Evolutionary conservation across 2,329 filamentous ascomycete genomes (phyloP).

Genomic region (Fusarium pseudocircinatum): DNA sequence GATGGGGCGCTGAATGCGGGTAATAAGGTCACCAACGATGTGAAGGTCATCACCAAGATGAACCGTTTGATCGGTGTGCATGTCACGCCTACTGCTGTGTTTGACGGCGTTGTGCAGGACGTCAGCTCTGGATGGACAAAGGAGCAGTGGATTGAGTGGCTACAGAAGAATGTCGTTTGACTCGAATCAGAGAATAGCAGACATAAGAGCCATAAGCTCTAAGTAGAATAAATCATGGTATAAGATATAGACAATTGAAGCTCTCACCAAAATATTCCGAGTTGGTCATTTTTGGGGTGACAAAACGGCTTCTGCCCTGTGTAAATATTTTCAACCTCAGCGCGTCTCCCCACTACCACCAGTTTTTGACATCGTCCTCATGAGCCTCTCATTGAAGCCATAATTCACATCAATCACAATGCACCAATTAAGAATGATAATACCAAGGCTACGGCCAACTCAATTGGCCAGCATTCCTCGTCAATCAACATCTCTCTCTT

Average conservation of each 20-base stretch:
- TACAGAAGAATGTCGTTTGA: conserved; percentile 66
- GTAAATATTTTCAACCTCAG: background rate
- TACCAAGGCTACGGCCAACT: conserved; percentile 31
- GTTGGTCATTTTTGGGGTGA: background rate
- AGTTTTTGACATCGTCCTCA: conserved; percentile 22
- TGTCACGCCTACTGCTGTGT: conserved; percentile 89
- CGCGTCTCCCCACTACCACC: conserved; percentile 9
- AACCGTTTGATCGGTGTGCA: conserved; percentile 83
- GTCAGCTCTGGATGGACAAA: conserved; percentile 82
- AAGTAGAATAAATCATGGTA: background rate
- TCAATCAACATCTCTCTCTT: background rate
- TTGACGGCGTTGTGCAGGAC: conserved; percentile 84
- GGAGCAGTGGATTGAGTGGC: conserved; percentile 87
- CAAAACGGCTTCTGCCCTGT: background rate
- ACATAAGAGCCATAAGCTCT: conserved; percentile 12
- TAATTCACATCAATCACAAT: conserved; percentile 21
- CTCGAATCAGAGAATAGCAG: background rate
- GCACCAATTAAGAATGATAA: conserved; percentile 33
- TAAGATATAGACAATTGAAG: background rate
- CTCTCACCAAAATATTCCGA: background rate
- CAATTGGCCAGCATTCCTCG: conserved; percentile 25
- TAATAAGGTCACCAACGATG: conserved; percentile 83
- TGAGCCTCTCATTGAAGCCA: background rate
- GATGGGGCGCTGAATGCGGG: conserved; percentile 80
- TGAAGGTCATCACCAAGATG: conserved; percentile 86